Conservation (phyloP, 2,329 filamentous ascomycete genomes). For the Talaromyces sp. region DNA sequence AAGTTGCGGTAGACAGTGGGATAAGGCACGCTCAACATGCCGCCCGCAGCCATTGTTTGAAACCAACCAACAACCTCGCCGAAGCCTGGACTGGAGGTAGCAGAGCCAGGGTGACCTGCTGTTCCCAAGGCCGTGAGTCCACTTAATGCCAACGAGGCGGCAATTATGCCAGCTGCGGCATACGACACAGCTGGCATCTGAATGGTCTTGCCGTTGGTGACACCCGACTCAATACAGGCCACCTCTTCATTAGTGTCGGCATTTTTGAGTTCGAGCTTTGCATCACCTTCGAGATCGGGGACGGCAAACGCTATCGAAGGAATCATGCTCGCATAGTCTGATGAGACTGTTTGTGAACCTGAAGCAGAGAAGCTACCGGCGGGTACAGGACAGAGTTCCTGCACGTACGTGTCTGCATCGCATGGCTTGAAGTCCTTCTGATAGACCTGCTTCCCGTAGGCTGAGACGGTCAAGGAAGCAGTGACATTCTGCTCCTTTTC, state of each 20-base stretch:
- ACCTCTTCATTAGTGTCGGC: conserved; percentile 56
- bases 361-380: conserved; percentile 65
- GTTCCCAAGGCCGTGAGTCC: conserved; percentile 64
- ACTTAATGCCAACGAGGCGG: conserved; percentile 69
- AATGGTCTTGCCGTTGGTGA: conserved; percentile 83
- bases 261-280: conserved; percentile 67
- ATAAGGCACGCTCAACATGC: conserved; percentile 89
- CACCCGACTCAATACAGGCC: conserved; percentile 74
- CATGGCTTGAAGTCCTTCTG: conserved; percentile 79
- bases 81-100: conserved; percentile 74
- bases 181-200: conserved; percentile 72
- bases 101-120: conserved; percentile 53
- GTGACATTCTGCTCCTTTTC: conserved; percentile 70
- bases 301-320: conserved; percentile 84
- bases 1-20: conserved; percentile 85
- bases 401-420: conserved; percentile 57
- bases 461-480: conserved; percentile 67
- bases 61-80: conserved; percentile 82
- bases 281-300: conserved; percentile 82
- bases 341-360: conserved; percentile 66
- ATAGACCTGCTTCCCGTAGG: conserved; percentile 80
- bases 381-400: conserved; percentile 79
- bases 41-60: conserved; percentile 88
- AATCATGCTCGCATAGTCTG: conserved; percentile 65
- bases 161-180: conserved; percentile 75